Conservation (phyloP, 306 rosid genomes). For the peach (Prunus persica) region Prunus_persica_NCBIv2 NC_034016.1:20576501-20577000, state of each 20-base stretch:
- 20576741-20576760: too few relatives aligned
- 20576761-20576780: neutral
- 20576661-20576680: slow-evolving; percentile 10
- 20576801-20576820: neutral
- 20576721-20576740: neutral
- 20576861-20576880: neutral
- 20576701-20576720: neutral
- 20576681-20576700: neutral
- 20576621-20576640: slow-evolving; percentile 15
- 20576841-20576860: neutral
- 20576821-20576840: neutral
- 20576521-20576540: slow-evolving; percentile 43
- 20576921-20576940: neutral
- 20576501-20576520: slow-evolving; percentile 17
- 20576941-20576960: neutral
- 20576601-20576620: slow-evolving; percentile 72
- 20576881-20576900: neutral
- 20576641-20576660: neutral
- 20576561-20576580: slow-evolving; percentile 85
- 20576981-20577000: neutral
- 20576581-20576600: slow-evolving; percentile 70
- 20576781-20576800: neutral
- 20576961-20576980: neutral
- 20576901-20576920: neutral
- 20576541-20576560: slow-evolving; percentile 38